These are phyloP conservation scores for barrel medic (Medicago truncatula) DNA, from an alignment of 306 rosid genomes.

Conservation along the genomic window MtrunA17r5.0-ANR NC_053045.1:38021501-38022000, in stretches of 20 bases:
- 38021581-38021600: constrained; percentile 34
- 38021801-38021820: constrained; percentile 57
- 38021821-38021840: constrained; percentile 52
- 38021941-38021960: constrained; percentile 54
- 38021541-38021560: constrained; percentile 59
- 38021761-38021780: background rate
- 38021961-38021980: constrained; percentile 47
- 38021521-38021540: constrained; percentile 53
- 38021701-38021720: background rate
- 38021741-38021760: background rate
- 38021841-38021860: constrained; percentile 39
- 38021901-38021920: constrained; percentile 55
- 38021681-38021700: background rate
- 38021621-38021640: background rate
- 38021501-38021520: constrained; percentile 55
- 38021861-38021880: constrained; percentile 55
- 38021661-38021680: background rate
- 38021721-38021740: too few relatives aligned
- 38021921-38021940: constrained; percentile 44
- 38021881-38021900: constrained; percentile 46
- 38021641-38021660: background rate
- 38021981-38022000: constrained; percentile 62
- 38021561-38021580: constrained; percentile 49
- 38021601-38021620: constrained; percentile 54
- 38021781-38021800: background rate